Conservation (phyloP, 2,329 filamentous ascomycete genomes). For the Colletotrichum tropicale region DNA sequence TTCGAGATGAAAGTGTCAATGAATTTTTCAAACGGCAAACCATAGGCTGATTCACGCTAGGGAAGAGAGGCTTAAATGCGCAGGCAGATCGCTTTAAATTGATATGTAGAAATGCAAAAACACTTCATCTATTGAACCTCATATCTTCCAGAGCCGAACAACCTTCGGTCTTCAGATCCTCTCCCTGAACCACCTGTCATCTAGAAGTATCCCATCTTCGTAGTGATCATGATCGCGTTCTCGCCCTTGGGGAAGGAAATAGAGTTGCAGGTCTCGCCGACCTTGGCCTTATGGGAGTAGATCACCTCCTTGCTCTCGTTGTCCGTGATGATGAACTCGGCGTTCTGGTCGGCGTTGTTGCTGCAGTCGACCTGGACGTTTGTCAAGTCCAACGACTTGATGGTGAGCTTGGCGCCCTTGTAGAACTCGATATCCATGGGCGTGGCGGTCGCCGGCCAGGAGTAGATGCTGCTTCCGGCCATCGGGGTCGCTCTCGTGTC, state of each 20-base stretch:
- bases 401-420: not conserved
- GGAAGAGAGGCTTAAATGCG: too few species aligned
- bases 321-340: not conserved
- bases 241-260: not conserved
- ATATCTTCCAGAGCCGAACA: not conserved
- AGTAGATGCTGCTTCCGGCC: not conserved
- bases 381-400: not conserved
- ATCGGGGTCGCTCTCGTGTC: not conserved
- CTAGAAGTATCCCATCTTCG: not conserved
- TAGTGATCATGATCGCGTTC: not conserved
- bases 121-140: not conserved
- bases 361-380: not conserved
- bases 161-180: accelerated
- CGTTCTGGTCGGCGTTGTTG: not conserved
- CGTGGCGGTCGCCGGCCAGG: not conserved
- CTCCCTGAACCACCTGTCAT: not conserved
- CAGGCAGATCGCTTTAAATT: not conserved
- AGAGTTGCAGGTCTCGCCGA: not conserved
- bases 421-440: not conserved
- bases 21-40: too few species aligned
- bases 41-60: too few species aligned
- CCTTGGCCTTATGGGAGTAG: not conserved
- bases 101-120: not conserved
- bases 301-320: not conserved
- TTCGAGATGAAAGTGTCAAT: too few species aligned